Base-by-base conservation (phyloP, 768 basidiomycete genomes). In the Leccinum sublutescens region DNA sequence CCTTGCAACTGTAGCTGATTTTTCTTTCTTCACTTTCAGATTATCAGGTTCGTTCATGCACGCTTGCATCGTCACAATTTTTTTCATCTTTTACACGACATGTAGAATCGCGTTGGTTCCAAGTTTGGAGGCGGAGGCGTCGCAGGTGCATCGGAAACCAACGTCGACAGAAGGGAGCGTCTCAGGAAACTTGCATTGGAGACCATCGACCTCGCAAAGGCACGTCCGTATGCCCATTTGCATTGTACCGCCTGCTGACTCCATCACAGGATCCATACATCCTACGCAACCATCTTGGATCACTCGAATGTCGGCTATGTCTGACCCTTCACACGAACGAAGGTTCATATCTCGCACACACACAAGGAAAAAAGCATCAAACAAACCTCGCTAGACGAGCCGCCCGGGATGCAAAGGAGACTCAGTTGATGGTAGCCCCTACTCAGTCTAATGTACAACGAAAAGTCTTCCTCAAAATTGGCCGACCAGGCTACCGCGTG, bases 311-410 rank as follows among this genome's bases (percentile, higher is more conserved):
- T 79, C 92, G 95, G 68, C 84, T 99, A 29, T 98, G 97, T 74
- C 78, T 99, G 50, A 99, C 97, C 0, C 83, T 99, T 11, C 97
- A 99, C 77, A 98, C 96, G n/a, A 98, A 98, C 68, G 97, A 99
- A 76, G 97, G 97, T 19, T 97, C 95, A 14, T 98, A 98, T 73
- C 89, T 99, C 51, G 97, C 97, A 0, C 97, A 99, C 68, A 99
- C 97, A 0, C 97, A 98, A 78, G 97, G 97, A 21, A 99, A 98
- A 79, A 99, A 98, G 72, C 97, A 98, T 72, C 97, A 98, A 73
- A 98, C 95, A 4, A 98, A 98, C 72, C 86, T 99, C 54, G 97
- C 97, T 14, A 85, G 97, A 43, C 89, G 97, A 64, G 97, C 97
- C 0, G 96, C 96, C n/a, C 86, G 88, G 63, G 97, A 98, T 80